Evolutionary conservation across 108 stramenopile genomes (phyloP).

Genomic region (Conticribra guillardii): DNA sequence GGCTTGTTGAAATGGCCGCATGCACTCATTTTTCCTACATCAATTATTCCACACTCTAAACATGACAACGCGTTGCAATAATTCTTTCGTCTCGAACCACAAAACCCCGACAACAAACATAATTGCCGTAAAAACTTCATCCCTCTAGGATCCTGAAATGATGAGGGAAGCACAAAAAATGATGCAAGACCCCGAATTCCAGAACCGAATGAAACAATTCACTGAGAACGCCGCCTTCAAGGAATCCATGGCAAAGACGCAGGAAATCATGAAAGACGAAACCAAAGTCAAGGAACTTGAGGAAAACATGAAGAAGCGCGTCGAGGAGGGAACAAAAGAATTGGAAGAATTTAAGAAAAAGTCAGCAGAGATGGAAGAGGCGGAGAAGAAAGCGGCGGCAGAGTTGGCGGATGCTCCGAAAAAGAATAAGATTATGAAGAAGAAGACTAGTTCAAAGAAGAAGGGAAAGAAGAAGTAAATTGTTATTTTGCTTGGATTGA

Average conservation of each 20-base stretch:
- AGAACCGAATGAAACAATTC: constrained; percentile 84
- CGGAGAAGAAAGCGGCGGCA: constrained; percentile 32
- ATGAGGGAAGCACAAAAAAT: constrained; percentile 86
- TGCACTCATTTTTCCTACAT: too few species aligned
- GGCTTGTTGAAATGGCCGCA: too few species aligned
- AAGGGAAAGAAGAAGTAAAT: constrained; percentile 47
- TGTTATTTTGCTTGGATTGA: too few species aligned
- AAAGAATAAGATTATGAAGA: constrained; percentile 52
- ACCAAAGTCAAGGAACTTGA: constrained; percentile 81
- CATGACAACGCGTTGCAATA: too few species aligned
- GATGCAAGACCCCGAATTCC: constrained; percentile 86
- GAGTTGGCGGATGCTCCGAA: constrained; percentile 22
- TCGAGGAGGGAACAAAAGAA: constrained; percentile 73
- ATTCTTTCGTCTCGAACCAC: too few species aligned
- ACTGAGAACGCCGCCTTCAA: constrained; percentile 70
- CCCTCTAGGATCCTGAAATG: constrained; percentile 85
- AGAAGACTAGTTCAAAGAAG: constrained; percentile 49
- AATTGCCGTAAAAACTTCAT: neutral
- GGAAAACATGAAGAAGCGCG: constrained; percentile 58
- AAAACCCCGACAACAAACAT: too few species aligned
- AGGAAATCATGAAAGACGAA: constrained; percentile 76
- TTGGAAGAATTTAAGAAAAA: constrained; percentile 65
- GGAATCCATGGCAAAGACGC: constrained; percentile 60
- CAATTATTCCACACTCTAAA: too few species aligned
- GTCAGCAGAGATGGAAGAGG: constrained; percentile 39